Evolutionary conservation across 306 rosid genomes (phyloP), one percentile per base, ranked within the genome.

Genomic region (Morella rubra): DNA sequence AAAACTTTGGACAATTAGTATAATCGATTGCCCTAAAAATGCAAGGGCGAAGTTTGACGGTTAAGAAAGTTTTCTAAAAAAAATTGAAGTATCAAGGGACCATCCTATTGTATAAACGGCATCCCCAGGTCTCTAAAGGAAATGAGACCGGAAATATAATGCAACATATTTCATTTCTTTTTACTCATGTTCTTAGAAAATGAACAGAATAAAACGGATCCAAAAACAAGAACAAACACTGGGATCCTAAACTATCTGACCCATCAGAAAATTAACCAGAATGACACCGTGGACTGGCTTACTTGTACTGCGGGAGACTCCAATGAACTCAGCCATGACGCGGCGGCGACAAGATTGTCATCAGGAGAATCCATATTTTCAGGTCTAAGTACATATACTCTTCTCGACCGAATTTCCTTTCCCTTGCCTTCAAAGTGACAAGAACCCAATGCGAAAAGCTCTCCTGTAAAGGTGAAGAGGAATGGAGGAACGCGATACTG

Each of bases 291-390:
- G 52, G 16, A 56, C 2, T 61, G 41, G 50, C 52, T 64, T 42
- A 76, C 79, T 52, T 66, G 73, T 32, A 41, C 44, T 19, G 53
- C 6, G 18, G 73, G 79, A 41, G 79, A 66, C 22, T 16, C 7
- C 14, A 45, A 4, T 4, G 51, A 65, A 52, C 16, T 13, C 22
- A 44, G 37, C 12, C 65, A 66, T 51, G 67, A 76, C 15, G 6
- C 11, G 64, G 73, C 44, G 51, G 52, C 44, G 45, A 60, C 27
- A 65, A 27, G 65, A 20, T 20, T 66, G 65, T 51, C 18, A 44
- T 76, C 42, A 22, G 73, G 79, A 9, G 65, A 49, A 66, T 52
- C 73, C 73, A 76, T 65, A 0, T 42, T 11, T 16, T 14, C 24
- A 19, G 13, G 11, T 59, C 65, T 22, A 65, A 65, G 8, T 65